Conservation (phyloP, 345 rosid species). For the Ricinus communis region DNA sequence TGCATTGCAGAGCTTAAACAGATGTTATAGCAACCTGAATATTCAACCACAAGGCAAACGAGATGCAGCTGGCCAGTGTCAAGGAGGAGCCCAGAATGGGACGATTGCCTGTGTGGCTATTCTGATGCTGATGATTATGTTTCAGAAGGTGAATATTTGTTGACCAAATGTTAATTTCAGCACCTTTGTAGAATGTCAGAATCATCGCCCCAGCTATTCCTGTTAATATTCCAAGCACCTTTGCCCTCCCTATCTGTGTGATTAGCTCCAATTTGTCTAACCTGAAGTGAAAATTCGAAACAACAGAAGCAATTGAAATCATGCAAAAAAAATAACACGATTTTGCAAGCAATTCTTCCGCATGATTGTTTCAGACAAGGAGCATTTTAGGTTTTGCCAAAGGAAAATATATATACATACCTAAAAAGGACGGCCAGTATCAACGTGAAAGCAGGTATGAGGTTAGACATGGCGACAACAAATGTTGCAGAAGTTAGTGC, state of each 20-base stretch:
- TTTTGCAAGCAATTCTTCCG: neutral
- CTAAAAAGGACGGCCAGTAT: neutral
- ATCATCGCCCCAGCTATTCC: slow-evolving; percentile 29
- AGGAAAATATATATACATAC: slow-evolving; percentile 7
- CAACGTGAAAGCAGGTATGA: neutral
- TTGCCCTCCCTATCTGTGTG: slow-evolving; percentile 13
- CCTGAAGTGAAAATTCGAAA: slow-evolving; percentile 2
- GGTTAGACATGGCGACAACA: slow-evolving; percentile 1
- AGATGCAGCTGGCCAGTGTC: slow-evolving; percentile 12
- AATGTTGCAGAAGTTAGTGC: slow-evolving; percentile 12
- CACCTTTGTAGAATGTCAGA: slow-evolving; percentile 23
- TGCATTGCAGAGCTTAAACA: neutral
- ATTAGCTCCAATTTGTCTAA: slow-evolving; percentile 10
- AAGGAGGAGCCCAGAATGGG: neutral
- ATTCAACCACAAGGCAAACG: slow-evolving; percentile 21
- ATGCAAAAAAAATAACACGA: no score
- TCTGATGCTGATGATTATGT: neutral
- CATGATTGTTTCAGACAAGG: no score
- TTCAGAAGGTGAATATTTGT: slow-evolving; percentile 19
- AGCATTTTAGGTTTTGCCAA: neutral
- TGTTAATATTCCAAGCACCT: slow-evolving; percentile 15
- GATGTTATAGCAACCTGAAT: no score
- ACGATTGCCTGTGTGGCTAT: neutral
- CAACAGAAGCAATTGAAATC: no score
- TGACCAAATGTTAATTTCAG: slow-evolving; percentile 12